Conservation (phyloP, 177 flowering plant species). For the Tripterygium wilfordii region DNA sequence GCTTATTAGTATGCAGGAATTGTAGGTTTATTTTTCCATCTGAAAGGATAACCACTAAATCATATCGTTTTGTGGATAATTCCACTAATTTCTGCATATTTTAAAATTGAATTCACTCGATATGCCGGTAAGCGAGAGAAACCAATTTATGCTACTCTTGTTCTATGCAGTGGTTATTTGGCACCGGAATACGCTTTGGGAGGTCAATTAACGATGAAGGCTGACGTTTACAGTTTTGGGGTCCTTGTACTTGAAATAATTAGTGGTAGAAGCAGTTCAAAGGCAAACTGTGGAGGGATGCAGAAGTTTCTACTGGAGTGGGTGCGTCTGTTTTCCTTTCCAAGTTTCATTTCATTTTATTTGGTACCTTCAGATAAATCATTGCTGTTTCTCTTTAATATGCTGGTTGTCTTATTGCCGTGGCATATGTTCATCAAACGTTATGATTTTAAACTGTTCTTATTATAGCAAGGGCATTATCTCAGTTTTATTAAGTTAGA, state of each 20-base stretch:
- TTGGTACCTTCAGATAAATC: not conserved
- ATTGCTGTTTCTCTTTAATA: not conserved
- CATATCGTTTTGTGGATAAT: too few relatives aligned
- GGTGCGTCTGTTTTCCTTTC: slow-evolving; percentile 33
- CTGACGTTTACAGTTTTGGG: slow-evolving; percentile 88
- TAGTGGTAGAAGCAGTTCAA: slow-evolving; percentile 64
- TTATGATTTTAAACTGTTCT: not conserved
- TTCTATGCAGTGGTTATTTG: slow-evolving; percentile 68
- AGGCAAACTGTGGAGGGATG: slow-evolving; percentile 38
- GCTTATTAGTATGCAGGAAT: too few relatives aligned
- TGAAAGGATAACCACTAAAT: too few relatives aligned
- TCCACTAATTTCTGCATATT: too few relatives aligned
- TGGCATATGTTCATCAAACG: not conserved
- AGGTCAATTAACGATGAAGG: slow-evolving; percentile 78
- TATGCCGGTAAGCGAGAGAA: not conserved
- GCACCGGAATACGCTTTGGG: slow-evolving; percentile 89
- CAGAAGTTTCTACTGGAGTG: slow-evolving; percentile 52
- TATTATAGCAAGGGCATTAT: too few relatives aligned
- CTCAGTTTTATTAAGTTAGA: too few relatives aligned
- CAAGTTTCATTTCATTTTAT: not conserved
- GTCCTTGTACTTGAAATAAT: slow-evolving; percentile 70
- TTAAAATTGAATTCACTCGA: too few relatives aligned
- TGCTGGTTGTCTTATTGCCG: not conserved
- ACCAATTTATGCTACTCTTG: not conserved
- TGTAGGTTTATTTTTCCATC: too few relatives aligned